Base-by-base conservation (phyloP, 768 basidiomycete genomes). In the Kwoniella europaea region DNA sequence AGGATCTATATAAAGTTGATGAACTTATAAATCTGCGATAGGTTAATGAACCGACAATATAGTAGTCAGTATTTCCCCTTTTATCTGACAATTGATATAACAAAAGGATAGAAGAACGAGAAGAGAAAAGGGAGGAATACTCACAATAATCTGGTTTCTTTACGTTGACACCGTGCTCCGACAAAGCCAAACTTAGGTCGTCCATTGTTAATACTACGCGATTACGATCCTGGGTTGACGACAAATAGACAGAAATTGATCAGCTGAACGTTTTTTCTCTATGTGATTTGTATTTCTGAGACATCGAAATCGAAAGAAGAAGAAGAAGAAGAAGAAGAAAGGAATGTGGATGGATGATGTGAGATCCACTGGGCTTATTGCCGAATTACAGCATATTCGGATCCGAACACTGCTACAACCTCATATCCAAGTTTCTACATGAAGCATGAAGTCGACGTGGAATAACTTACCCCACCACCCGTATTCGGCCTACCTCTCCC, bases 121-220 rank as follows among this genome's bases (percentile, higher is more conserved):
- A 35, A 35, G 35, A 35, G 46, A 13, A 18, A 18, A 15, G 46
- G 46, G 12, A 50, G 13, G 46, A 15, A 50, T 13, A 80, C 81
- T 76, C 72, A 82, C 82, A 98, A 84, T 94, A 98, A 71, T 98
- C 94, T 16, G 96, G 94, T 77, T 97, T 96, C 81, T 91, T 90
- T 15, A 93, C 88, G 75, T 91, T 94, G 77, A 99, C 93, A 5
- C 96, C 96, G 77, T 98, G 97, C 84, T 99, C 97, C n/a, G 88
- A 87, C 42, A 99, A 87, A 1, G 97, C 97, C 5, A 93, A 87
- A 69, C 91, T 92, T 44, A 99, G 87, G 81, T 99, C 97, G 64
- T 99, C 97, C 94, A 98, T 98, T 20, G 93, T 97, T 73, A 99
- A 85, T 0, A 94, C 92, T 52, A 96, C 98, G 72, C 92, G 89